Base-by-base conservation (phyloP, 1,284 basidiomycete genomes). In the Malassezia arunalokei region DNA sequence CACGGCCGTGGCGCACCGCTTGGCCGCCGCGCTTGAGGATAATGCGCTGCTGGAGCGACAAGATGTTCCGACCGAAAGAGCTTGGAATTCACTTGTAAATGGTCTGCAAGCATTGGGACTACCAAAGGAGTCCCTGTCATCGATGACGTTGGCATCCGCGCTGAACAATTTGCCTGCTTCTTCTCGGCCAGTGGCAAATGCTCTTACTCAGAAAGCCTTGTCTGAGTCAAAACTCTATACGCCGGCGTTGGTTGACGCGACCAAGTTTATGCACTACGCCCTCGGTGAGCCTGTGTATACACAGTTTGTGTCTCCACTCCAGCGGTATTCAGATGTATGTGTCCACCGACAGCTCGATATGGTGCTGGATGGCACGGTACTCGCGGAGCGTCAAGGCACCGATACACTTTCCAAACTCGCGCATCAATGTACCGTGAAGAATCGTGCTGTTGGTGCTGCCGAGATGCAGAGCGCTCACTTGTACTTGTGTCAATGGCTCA, bases 171-270 rank as follows among this genome's bases (percentile, higher is more conserved):
- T 40, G 9, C 39, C n/a, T 15, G 9, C 39, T 3, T n/a, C 39
- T n/a, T 15, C 17, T n/a, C 80, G 82, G 11, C 80, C 80, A 51
- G 84, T 84, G 56, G 77, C 95, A 17, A 82, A 90, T 71, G 73
- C 92, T 17, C 78, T 95, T 39, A 82, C 84, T 30, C 84, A 82
- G 71, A 95, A 94, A 75, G 83, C 88, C 15, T 94, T 92, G 65
- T 84, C 85, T 56, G 82, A 83, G 47, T 87, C 94, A 59, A 91
- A 91, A 74, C 96, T 98, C 76, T 98, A 95, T 82, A 98, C 92
- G 73, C 83, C 91, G 27, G 94, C 94, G 60, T 94, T 96, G 88
- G 79, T 98, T 63, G 94, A 99, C 75, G 98, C 98, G 69, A 87
- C 90, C 40, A 96, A 98, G 77, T 99, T 96, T 73, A 77, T 81